Conservation (phyloP, 2,329 filamentous ascomycete species). For the Aureobasidium uvarum region DNA sequence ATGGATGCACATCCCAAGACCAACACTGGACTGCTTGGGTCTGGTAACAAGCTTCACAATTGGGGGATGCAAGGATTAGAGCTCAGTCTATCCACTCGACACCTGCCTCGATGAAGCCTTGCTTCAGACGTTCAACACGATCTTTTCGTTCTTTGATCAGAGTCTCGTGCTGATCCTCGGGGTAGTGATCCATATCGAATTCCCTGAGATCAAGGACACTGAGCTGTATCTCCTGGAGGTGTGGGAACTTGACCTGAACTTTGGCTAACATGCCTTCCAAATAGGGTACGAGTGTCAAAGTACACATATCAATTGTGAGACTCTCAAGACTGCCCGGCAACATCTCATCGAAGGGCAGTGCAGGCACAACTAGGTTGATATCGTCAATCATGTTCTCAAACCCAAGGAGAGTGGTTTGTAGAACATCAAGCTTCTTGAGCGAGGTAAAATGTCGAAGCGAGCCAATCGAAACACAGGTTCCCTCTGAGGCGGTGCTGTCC, state of each 20-base stretch:
- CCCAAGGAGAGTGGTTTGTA: slow-evolving; percentile 1
- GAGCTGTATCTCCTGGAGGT: background rate
- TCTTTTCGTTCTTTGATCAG: background rate
- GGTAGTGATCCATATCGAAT: background rate
- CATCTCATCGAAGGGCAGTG: background rate
- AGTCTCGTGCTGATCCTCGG: background rate
- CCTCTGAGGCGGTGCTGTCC: background rate
- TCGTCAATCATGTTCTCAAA: background rate
- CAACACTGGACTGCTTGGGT: too few species aligned
- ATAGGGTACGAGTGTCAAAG: background rate
- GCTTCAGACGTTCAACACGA: background rate
- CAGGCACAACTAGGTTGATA: background rate
- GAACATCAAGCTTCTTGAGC: background rate
- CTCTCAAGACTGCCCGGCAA: slow-evolving; percentile 1
- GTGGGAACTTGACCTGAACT: background rate
- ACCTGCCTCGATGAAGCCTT: background rate
- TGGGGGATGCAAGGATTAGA: background rate
- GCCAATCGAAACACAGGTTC: slow-evolving; percentile 3
- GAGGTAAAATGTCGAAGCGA: background rate
- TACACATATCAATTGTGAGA: slow-evolving; percentile 9
- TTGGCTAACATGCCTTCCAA: background rate
- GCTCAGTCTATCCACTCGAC: background rate
- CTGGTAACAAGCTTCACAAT: too few species aligned
- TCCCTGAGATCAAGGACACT: background rate
- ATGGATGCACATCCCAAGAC: background rate